phyloP scores from a whole-genome alignment of 805 yeast species.

The Wickerhamomyces silvicola region DNA sequence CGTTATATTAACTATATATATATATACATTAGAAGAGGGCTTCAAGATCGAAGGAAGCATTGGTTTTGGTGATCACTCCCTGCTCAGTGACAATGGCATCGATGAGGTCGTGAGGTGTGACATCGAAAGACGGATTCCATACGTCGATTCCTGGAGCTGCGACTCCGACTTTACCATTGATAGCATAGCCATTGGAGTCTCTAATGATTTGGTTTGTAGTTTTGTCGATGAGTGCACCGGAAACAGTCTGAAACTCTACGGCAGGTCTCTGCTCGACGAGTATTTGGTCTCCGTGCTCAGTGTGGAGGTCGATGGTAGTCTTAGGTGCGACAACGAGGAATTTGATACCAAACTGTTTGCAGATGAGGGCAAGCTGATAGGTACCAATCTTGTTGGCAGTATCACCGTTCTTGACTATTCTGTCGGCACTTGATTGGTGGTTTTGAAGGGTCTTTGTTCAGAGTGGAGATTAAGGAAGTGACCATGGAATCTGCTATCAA shows the following conservation, averaged over 20 bases:
- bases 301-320: constrained; percentile 75
- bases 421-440: constrained; percentile 91
- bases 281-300: constrained; percentile 65
- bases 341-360: constrained; percentile 56
- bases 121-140: constrained; percentile 97
- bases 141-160: constrained; percentile 83
- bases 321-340: constrained; percentile 95
- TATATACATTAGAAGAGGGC: constrained; percentile 8
- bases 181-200: constrained; percentile 23
- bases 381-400: constrained; percentile 97
- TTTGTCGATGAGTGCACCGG: constrained; percentile 52
- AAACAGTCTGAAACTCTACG: constrained; percentile 67
- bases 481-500: constrained; percentile 90
- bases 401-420: constrained; percentile 90
- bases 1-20: neutral
- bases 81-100: constrained; percentile 89
- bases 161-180: constrained; percentile 53
- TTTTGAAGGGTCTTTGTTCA: constrained; percentile 21
- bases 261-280: constrained; percentile 85
- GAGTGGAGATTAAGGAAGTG: constrained; percentile 57
- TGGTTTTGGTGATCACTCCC: constrained; percentile 45
- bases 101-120: constrained; percentile 76
- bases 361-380: constrained; percentile 76
- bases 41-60: constrained; percentile 45
- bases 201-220: constrained; percentile 21